Evolutionary conservation across 2,329 filamentous ascomycete genomes (phyloP), one percentile per base, ranked within the genome.

Genomic region (Ceratocystis eucalypticola): DNA sequence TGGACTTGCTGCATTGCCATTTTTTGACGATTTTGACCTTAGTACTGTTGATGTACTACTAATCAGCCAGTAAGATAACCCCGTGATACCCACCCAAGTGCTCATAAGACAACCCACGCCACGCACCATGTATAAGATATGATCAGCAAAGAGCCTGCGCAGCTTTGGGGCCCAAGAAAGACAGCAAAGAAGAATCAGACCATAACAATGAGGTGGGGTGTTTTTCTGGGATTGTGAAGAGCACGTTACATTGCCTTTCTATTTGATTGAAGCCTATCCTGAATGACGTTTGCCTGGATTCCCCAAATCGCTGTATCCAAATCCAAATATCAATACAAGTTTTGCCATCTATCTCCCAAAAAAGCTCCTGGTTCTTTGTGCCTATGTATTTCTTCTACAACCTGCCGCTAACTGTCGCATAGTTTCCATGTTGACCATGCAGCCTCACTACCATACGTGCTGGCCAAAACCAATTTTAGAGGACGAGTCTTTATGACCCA

Each of bases 371-470:
- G 44, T 65, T 61, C 22, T 61, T 33, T 67, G 53, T 67, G 65
- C 48, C 25, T 28, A 25, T 63, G 65, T 66, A 57, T 59, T 66
- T 44, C 55, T 15, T 59, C 12, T 25, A 46, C 20, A 46, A 59
- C 46, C 44, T 28, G 4, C 45, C 25, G 61, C 63, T 62, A 71
- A 72, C 72, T 30, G 17, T 37, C 15, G 68, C 72, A 69, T 70
- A 96, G 93, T 88, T 99, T 99, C 74, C 94, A 99, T 76, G 83
- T 97, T 74, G 94, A 99, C 74, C 94, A 99, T 79, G 94, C 94
- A n/a, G 93, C 93, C 17, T 96, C 93, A n/a, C 80, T 99, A 61
- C 94, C 94, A 57, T 99, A 97, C 75, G 94, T 99, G 68, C 83
- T 99, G 70, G 89, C 93, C 70, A 99, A 99, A 79, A 97, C 94